Percentiles rank a stretch among this genome's conserved stretches.
phyloP scores from a whole-genome alignment of 805 yeast species.

The Metschnikowia borealis region DNA sequence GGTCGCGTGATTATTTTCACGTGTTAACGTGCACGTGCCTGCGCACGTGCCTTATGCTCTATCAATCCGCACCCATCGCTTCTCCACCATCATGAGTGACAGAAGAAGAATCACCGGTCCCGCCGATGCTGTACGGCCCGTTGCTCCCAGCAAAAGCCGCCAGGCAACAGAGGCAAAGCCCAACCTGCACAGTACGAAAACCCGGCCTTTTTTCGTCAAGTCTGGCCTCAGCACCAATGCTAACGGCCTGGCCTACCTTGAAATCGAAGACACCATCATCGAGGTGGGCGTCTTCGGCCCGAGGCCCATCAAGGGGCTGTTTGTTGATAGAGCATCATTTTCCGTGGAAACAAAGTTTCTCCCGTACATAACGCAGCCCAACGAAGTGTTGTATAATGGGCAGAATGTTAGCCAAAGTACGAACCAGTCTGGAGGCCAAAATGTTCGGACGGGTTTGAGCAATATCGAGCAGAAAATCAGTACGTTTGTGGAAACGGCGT shows the following conservation, averaged over 20 bases:
- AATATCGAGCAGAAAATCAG: slow-evolving; percentile 45
- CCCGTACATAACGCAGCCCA: slow-evolving; percentile 45
- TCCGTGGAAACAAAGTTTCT: slow-evolving; percentile 57
- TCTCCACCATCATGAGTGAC: slow-evolving; percentile 43
- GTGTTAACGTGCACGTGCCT: background rate
- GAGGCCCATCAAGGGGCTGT: slow-evolving; percentile 74
- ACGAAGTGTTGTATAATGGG: slow-evolving; percentile 26
- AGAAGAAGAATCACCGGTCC: slow-evolving; percentile 90
- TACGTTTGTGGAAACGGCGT: slow-evolving; percentile 49
- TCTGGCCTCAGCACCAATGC: slow-evolving; percentile 67
- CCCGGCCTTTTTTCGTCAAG: slow-evolving; percentile 47
- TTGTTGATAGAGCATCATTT: slow-evolving; percentile 60
- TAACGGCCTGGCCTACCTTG: slow-evolving; percentile 80
- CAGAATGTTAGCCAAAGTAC: background rate
- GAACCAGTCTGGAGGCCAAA: slow-evolving; percentile 21
- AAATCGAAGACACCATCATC: slow-evolving; percentile 56
- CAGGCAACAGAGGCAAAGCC: background rate
- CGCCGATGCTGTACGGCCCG: slow-evolving; percentile 47
- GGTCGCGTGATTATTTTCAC: background rate
- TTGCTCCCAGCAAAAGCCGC: slow-evolving; percentile 8
- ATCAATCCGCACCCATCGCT: background rate
- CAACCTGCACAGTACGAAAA: background rate
- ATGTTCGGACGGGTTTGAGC: slow-evolving; percentile 30
- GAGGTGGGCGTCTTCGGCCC: slow-evolving; percentile 84
- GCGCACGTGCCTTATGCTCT: too few species aligned